phyloP scores from a whole-genome alignment of 2,329 filamentous ascomycete genomes.

The Botryotinia convoluta region DNA sequence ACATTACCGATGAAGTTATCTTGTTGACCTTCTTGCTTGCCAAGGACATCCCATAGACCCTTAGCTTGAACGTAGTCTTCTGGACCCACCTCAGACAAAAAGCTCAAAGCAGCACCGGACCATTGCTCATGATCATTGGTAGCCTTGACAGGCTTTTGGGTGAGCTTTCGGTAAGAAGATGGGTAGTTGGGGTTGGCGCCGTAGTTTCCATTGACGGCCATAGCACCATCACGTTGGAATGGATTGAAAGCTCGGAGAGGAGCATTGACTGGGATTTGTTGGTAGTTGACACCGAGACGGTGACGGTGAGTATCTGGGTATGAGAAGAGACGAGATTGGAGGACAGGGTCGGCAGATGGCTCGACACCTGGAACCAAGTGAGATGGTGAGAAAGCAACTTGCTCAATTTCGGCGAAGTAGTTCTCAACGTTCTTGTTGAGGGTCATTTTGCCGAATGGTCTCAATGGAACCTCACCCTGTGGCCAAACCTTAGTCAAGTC shows the following conservation, averaged over 20 bases:
- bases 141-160: constrained; percentile 45
- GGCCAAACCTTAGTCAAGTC: constrained; percentile 71
- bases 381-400: constrained; percentile 65
- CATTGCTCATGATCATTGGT: constrained; percentile 48
- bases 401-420: constrained; percentile 67
- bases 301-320: constrained; percentile 65
- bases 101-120: constrained; percentile 46
- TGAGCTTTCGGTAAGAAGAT: constrained; percentile 48
- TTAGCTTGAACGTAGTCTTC: constrained; percentile 40
- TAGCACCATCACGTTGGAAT: constrained; percentile 70
- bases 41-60: constrained; percentile 40
- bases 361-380: constrained; percentile 67
- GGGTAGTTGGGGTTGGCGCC: constrained; percentile 59
- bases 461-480: constrained; percentile 58
- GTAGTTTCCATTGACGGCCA: constrained; percentile 66
- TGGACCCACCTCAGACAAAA: constrained; percentile 43
- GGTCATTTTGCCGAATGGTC: constrained; percentile 59
- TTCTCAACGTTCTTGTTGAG: constrained; percentile 62
- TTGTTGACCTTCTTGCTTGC: constrained; percentile 53
- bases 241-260: constrained; percentile 57
- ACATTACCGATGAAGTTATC: constrained; percentile 60
- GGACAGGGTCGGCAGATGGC: constrained; percentile 66
- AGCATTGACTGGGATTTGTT: constrained; percentile 52
- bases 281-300: constrained; percentile 56
- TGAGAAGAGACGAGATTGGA: constrained; percentile 68